Evolutionary conservation across 176 grass and related monocot species (phyloP).

Genomic region (Hsuehochloa calcarea): DNA sequence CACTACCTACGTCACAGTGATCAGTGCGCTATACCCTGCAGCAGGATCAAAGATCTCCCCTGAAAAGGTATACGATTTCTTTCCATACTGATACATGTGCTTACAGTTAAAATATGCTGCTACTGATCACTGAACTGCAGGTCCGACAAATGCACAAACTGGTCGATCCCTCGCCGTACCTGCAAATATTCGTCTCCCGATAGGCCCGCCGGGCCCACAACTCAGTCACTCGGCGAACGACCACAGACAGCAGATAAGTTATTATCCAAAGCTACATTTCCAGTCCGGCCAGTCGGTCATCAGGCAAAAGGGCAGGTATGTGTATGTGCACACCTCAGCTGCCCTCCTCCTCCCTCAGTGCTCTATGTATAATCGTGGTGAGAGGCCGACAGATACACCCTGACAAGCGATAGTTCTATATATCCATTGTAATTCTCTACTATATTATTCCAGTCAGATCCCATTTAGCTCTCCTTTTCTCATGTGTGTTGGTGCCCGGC

Average conservation of each 20-base stretch:
- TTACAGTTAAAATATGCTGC: not conserved
- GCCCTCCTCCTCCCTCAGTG: no score
- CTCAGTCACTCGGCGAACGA: no score
- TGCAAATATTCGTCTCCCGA: constrained; percentile 9
- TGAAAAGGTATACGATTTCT: constrained; percentile 20
- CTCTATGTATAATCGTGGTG: not conserved
- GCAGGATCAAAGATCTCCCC: constrained; percentile 9
- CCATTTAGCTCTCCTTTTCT: no score
- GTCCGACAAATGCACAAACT: not conserved
- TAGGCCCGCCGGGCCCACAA: not conserved
- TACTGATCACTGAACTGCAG: not conserved
- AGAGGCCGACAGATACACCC: not conserved
- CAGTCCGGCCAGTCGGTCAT: no score
- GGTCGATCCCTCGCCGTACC: constrained; percentile 1
- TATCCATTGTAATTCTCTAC: not conserved
- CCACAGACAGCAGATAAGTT: not conserved
- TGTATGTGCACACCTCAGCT: no score
- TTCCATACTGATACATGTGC: constrained; percentile 18
- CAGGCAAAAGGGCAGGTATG: no score
- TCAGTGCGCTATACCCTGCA: not conserved
- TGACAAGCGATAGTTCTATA: not conserved
- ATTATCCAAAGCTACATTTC: not conserved
- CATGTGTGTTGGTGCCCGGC: no score
- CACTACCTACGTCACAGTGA: not conserved
- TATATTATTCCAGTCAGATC: not conserved